Conservation (phyloP, 163 green algal genomes). For the Picocystis sp. region DNA sequence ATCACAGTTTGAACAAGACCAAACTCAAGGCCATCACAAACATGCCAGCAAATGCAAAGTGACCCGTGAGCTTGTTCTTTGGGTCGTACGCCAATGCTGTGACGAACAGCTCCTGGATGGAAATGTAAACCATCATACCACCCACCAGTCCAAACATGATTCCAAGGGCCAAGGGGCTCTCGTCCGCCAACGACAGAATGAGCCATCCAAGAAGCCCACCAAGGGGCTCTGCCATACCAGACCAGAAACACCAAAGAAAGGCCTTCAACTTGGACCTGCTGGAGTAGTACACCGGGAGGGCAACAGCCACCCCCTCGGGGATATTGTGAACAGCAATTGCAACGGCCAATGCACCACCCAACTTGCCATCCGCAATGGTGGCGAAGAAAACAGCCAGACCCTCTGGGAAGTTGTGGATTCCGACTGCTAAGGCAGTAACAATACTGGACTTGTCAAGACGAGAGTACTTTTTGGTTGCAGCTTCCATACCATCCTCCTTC, state of each 20-base stretch:
- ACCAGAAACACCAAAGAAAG: slow-evolving; percentile 46
- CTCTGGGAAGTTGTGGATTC: slow-evolving; percentile 57
- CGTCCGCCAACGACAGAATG: slow-evolving; percentile 10
- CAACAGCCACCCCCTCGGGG: slow-evolving; percentile 52
- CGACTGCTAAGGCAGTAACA: slow-evolving; percentile 44
- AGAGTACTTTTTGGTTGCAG: no score
- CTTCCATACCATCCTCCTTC: no score
- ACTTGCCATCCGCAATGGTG: slow-evolving; percentile 31
- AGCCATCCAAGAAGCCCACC: slow-evolving; percentile 43
- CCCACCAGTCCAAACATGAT: slow-evolving; percentile 35
- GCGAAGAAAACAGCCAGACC: slow-evolving; percentile 50
- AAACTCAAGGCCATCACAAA: slow-evolving; percentile 27
- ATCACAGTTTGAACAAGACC: slow-evolving; percentile 22
- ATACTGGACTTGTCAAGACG: slow-evolving; percentile 18
- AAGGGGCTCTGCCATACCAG: slow-evolving; percentile 44
- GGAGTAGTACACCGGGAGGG: slow-evolving; percentile 65
- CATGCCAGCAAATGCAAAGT: slow-evolving; percentile 27
- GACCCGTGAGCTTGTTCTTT: slow-evolving; percentile 27
- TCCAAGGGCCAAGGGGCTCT: slow-evolving; percentile 21
- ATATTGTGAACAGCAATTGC: slow-evolving; percentile 66
- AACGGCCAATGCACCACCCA: slow-evolving; percentile 37
- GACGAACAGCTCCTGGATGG: slow-evolving; percentile 51
- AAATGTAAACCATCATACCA: slow-evolving; percentile 42
- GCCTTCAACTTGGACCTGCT: slow-evolving; percentile 40
- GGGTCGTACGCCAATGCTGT: slow-evolving; percentile 54